Evolutionary conservation across 129 eudicot genomes (phyloP).

Genomic region (Lonicera japonica): DNA sequence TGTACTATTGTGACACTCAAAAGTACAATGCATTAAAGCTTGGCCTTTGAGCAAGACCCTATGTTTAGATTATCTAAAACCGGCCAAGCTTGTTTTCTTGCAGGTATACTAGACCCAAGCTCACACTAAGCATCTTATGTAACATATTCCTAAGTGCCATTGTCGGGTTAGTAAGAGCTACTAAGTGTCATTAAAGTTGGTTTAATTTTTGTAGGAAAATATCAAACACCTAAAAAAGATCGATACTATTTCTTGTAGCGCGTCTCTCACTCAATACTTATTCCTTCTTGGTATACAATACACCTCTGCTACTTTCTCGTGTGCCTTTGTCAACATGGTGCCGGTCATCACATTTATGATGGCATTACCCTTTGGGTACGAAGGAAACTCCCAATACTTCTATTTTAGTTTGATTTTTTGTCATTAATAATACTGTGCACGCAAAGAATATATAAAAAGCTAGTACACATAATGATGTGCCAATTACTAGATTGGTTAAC

Average conservation of each 20-base stretch:
- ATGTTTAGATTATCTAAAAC: conserved; percentile 7
- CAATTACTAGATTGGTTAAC: no score
- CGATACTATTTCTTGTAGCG: conserved; percentile 29
- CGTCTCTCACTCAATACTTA: conserved; percentile 56
- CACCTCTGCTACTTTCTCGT: conserved; percentile 64
- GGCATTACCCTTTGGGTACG: conserved; percentile 64
- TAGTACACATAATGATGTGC: no score
- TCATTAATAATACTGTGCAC: no score
- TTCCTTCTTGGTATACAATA: conserved; percentile 56
- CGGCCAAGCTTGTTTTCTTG: conserved; percentile 17
- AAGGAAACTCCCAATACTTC: not conserved
- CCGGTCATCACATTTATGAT: conserved; percentile 60
- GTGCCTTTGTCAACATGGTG: conserved; percentile 70
- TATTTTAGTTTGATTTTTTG: no score
- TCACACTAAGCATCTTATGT: conserved; percentile 35
- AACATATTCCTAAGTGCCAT: conserved; percentile 57
- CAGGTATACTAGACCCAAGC: conserved; percentile 47
- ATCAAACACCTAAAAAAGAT: not conserved
- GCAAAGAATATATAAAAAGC: no score
- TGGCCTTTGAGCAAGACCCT: not conserved
- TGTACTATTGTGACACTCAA: not conserved
- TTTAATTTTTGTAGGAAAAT: not conserved
- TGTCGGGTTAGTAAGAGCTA: conserved; percentile 57
- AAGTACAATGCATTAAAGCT: not conserved
- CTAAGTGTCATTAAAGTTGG: not conserved